phyloP scores from a whole-genome alignment of 768 basidiomycete genomes.

The Amanita thiersii region DNA sequence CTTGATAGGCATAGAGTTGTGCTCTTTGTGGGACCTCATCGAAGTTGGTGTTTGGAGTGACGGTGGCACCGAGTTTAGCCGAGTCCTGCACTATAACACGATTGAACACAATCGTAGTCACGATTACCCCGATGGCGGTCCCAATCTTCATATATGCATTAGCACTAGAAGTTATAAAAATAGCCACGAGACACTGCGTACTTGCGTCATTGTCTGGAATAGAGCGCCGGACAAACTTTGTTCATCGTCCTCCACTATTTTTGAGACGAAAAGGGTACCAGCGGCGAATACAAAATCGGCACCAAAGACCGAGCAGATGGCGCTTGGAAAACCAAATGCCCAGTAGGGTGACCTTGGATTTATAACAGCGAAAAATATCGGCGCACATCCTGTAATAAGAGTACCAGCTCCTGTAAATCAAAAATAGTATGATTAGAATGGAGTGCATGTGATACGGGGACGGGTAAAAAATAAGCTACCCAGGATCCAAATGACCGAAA shows the following conservation, averaged over 20 bases:
- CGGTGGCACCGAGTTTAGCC: conserved; percentile 20
- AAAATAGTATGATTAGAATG: background rate
- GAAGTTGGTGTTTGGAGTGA: conserved; percentile 17
- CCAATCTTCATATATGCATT: conserved; percentile 38
- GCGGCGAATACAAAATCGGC: conserved; percentile 71
- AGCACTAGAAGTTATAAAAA: background rate
- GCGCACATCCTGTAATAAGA: conserved; percentile 45
- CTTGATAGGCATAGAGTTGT: conserved; percentile 45
- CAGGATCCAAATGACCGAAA: conserved; percentile 50
- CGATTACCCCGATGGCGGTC: conserved; percentile 59
- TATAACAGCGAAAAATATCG: conserved; percentile 64
- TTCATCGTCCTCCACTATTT: conserved; percentile 55
- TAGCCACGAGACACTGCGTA: conserved; percentile 14
- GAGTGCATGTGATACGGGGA: no score
- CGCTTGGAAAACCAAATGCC: conserved; percentile 69
- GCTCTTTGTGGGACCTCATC: conserved; percentile 21
- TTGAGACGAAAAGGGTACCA: conserved; percentile 70
- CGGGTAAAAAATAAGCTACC: conserved; percentile 32
- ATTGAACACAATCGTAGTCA: conserved; percentile 67
- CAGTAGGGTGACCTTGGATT: conserved; percentile 51
- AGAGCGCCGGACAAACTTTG: conserved; percentile 71
- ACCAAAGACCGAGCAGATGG: conserved; percentile 58
- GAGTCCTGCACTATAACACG: conserved; percentile 29
- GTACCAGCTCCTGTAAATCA: conserved; percentile 34
- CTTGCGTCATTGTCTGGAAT: conserved; percentile 76